Evolutionary conservation across 108 stramenopile species (phyloP), one percentile per base, ranked within the genome.

Genomic region (Cyclotella sp.): DNA sequence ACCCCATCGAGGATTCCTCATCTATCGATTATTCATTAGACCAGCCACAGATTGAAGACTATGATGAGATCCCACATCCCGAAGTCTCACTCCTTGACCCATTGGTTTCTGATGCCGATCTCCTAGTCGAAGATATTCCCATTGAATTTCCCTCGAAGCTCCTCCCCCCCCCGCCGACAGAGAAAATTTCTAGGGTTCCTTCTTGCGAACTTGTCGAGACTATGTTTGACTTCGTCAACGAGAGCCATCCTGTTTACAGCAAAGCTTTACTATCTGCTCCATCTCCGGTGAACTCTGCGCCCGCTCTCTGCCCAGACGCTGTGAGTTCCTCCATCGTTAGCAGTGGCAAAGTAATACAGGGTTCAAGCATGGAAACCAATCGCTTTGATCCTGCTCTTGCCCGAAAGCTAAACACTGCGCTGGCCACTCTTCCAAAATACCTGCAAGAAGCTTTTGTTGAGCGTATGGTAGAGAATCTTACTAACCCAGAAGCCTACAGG

Each of bases 361-460:
- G 57, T 22, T 34, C 73, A 39, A 27, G 47, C 18, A 51, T 21
- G 14, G 59, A 41, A 14, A 39, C 68, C n/a, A 55, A 63, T 27
- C 62, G 52, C 45, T 29, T 76, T 12, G 83, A 83, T 43, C 82
- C 82, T 22, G 69, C 63, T 27, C 72, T 88, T 21, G 68, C 79
- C 7, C 28, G 78, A 52, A 88, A 89, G 62, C 65, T 91, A 16
- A 79, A 84, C 39, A 72, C 81, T 14, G 84, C 90, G 13, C 40
- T 91, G 0, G 65, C 76, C n/a, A 60, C 70, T 42, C 86, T 90
- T 47, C 89, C 89, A 13, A 76, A 86, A 54, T 39, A 79, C 47
- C 45, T 88, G 45, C 87, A 88, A 59, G 84, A 85, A 47, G 34
- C 86, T 34, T 90, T 88, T 72, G 87, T 90, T 13, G 89, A 90